phyloP scores from a whole-genome alignment of 148 eudicot species.

The Pouteria glomerata region DNA sequence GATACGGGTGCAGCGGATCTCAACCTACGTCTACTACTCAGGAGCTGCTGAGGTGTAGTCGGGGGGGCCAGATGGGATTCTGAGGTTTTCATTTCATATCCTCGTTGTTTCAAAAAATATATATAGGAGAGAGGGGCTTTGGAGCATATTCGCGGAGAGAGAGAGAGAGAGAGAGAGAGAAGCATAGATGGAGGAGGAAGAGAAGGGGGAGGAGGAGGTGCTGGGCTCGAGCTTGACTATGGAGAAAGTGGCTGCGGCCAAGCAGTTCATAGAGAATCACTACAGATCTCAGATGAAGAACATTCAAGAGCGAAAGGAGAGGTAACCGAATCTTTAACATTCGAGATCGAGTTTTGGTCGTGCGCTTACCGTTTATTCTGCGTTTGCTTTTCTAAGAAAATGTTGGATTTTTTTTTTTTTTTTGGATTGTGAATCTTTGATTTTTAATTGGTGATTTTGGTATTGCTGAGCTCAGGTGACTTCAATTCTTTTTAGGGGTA shows the following conservation, averaged over 20 bases:
- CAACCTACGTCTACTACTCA: not conserved
- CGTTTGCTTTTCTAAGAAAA: not conserved
- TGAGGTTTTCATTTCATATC: not conserved
- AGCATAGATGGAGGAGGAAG: not conserved
- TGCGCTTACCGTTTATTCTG: not conserved
- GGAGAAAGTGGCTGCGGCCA: conserved; percentile 95
- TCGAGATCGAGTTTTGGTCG: conserved; percentile 6
- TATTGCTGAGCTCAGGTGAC: not conserved
- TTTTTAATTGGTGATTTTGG: not conserved
- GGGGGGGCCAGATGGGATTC: not conserved
- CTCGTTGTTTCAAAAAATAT: not conserved
- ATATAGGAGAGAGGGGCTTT: not conserved
- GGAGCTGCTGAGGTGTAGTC: not conserved
- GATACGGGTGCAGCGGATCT: not conserved
- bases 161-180: conserved; percentile 10
- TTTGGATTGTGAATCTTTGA: not conserved
- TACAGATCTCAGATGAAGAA: conserved; percentile 86
- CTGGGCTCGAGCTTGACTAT: conserved; percentile 86
- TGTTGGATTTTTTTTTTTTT: not conserved
- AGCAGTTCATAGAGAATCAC: conserved; percentile 91
- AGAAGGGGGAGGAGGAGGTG: conserved; percentile 40
- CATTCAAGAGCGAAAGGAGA: conserved; percentile 79
- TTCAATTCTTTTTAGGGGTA: not conserved
- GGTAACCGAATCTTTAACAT: conserved; percentile 40
- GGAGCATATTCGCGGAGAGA: no score